phyloP scores from a whole-genome alignment of 805 yeast species.

The Ogataea methylovora region DNA sequence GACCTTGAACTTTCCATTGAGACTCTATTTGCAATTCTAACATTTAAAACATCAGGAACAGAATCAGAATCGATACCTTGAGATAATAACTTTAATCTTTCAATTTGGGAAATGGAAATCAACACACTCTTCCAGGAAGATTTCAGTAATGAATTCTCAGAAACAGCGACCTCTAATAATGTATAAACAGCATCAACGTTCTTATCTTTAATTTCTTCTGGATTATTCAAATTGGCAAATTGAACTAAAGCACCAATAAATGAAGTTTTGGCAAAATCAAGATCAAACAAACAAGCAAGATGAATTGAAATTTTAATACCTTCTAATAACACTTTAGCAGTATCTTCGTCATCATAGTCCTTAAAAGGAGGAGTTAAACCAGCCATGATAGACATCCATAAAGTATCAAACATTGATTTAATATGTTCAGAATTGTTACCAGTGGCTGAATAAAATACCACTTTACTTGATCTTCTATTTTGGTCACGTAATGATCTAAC shows the following conservation, averaged over 20 bases:
- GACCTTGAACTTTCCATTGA: constrained; percentile 49
- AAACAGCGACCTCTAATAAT: constrained; percentile 66
- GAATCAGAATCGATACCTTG: constrained; percentile 79
- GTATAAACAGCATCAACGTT: constrained; percentile 75
- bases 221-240: constrained; percentile 72
- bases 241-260: constrained; percentile 87
- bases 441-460: constrained; percentile 70
- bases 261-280: constrained; percentile 80
- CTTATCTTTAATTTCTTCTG: constrained; percentile 69
- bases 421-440: constrained; percentile 74
- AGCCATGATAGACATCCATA: constrained; percentile 96
- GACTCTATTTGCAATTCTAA: constrained; percentile 52
- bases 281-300: constrained; percentile 75
- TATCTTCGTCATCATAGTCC: constrained; percentile 72
- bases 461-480: constrained; percentile 34
- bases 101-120: constrained; percentile 81
- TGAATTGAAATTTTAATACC: constrained; percentile 80
- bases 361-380: constrained; percentile 91
- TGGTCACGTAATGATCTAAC: constrained; percentile 57
- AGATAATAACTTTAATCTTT: constrained; percentile 79
- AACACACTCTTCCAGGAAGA: constrained; percentile 82
- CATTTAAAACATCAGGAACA: constrained; percentile 79
- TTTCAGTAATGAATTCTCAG: constrained; percentile 69
- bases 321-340: constrained; percentile 64
- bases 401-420: constrained; percentile 83